phyloP scores from a whole-genome alignment of 2,329 filamentous ascomycete species.

The Alternaria sp. region DNA sequence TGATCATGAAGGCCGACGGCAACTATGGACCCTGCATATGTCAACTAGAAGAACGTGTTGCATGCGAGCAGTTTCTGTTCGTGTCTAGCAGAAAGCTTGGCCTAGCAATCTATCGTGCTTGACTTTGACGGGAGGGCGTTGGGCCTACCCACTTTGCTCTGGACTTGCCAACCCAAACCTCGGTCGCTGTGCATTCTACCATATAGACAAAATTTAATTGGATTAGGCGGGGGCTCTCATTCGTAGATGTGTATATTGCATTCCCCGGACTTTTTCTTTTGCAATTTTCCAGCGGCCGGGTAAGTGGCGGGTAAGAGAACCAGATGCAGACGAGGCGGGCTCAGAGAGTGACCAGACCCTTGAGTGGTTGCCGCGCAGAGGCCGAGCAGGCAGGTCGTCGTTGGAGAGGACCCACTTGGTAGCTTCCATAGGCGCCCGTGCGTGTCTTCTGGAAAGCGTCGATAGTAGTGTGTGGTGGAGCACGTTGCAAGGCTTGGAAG shows the following conservation, averaged over 20 bases:
- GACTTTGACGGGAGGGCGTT: constrained; percentile 22
- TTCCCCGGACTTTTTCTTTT: constrained; percentile 20
- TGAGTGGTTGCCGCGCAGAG: constrained; percentile 31
- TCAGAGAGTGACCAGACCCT: constrained; percentile 26
- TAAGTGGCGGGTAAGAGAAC: constrained; percentile 9
- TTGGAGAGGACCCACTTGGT: constrained; percentile 20
- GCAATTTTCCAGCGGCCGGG: constrained; percentile 23
- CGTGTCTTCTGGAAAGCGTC: constrained; percentile 33
- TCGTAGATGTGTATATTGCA: constrained; percentile 10
- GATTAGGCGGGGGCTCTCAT: neutral
- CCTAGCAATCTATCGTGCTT: constrained; percentile 16
- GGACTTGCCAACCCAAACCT: constrained; percentile 13
- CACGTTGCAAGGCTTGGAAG: constrained; percentile 6
- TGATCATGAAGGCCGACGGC: constrained; percentile 23
- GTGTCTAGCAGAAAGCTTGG: constrained; percentile 14
- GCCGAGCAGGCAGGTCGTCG: constrained; percentile 15
- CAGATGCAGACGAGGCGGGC: constrained; percentile 7
- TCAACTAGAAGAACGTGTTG: constrained; percentile 4
- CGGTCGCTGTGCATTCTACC: constrained; percentile 17
- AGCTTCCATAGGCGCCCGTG: constrained; percentile 26
- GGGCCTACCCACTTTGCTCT: constrained; percentile 24
- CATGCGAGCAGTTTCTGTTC: constrained; percentile 15
- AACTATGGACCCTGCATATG: constrained; percentile 20
- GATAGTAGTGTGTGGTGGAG: constrained; percentile 15
- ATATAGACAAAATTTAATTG: neutral